Base-by-base conservation (phyloP, 495 filamentous ascomycete genomes). In the Xylaria cubensis region DNA sequence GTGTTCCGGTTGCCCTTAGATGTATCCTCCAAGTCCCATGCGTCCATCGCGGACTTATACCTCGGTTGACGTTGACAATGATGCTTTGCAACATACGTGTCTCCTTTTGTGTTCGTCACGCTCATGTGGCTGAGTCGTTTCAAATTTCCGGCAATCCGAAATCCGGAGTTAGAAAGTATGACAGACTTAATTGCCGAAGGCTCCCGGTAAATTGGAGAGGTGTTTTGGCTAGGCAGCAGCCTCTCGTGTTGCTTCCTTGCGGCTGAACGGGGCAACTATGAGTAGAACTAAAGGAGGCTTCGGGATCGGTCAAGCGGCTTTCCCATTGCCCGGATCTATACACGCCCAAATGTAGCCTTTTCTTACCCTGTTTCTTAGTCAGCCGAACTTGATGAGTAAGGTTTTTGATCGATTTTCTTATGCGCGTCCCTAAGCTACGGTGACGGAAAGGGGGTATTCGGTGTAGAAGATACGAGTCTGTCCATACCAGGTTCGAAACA, bases 101-200 rank as follows among this genome's bases (percentile, higher is more conserved):
- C 0, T 41, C 19, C 58, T 19, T 62, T 39, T 21, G 39, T 26
- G 29, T 64, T 64, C 61, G 61, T 64, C 39, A 64, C n/a, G 6
- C 12, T 10, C 10, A 17, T 42, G 65, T 67, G 65, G 65, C 65
- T 67, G 65, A 67, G 65, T 56, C 34, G 65, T 67, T 55, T 56
- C 50, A 55, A 29, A 19, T 56, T 29, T 15, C 42, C 32, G 34
- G 48, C 24, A n/a, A 41, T 53, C 13, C 26, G 42, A 50, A 50
- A 64, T n/a, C 41, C 26, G 13, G 1, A 13, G n/a, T 29, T 6
- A 34, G 55, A 61, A n/a, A 39, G 34, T 17, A 39, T 61, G 58
- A 39, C 29, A 39, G 2, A 32, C 29, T 36, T 59, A 2, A 12
- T 12, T 42, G 39, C 39, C 39, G 39, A 42, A 42, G 39, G 12